Evolutionary conservation across 2,329 filamentous ascomycete genomes (phyloP).

Genomic region (Leptographium galeiforme): DNA sequence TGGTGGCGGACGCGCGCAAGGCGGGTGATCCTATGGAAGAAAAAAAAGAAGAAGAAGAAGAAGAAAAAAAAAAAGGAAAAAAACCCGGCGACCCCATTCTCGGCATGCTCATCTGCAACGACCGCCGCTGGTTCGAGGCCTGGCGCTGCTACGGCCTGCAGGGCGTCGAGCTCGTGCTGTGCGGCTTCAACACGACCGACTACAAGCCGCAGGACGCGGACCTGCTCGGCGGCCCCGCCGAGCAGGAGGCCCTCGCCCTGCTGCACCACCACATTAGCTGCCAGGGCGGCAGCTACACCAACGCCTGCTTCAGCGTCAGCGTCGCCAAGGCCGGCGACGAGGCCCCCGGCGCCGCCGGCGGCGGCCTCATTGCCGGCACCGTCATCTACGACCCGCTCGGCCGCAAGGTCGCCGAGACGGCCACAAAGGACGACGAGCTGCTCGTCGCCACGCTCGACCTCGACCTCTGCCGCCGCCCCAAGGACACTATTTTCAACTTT

Average conservation of each 20-base stretch:
- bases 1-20: slow-evolving; percentile 25
- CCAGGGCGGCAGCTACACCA: slow-evolving; percentile 36
- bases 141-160: slow-evolving; percentile 37
- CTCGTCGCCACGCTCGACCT: slow-evolving; percentile 37
- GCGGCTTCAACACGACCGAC: slow-evolving; percentile 34
- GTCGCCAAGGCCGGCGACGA: slow-evolving; percentile 34
- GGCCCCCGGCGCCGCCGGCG: slow-evolving; percentile 23
- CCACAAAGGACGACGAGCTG: slow-evolving; percentile 33
- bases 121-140: slow-evolving; percentile 36
- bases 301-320: slow-evolving; percentile 34
- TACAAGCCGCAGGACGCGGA: slow-evolving; percentile 27
- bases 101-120: slow-evolving; percentile 41
- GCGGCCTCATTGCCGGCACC: slow-evolving; percentile 31
- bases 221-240: slow-evolving; percentile 15
- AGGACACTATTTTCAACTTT: slow-evolving; percentile 33
- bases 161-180: slow-evolving; percentile 28
- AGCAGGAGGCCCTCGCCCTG: slow-evolving; percentile 30
- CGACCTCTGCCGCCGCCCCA: slow-evolving; percentile 30
- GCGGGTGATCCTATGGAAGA: slow-evolving; percentile 11
- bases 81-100: slow-evolving; percentile 32
- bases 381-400: slow-evolving; percentile 34
- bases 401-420: slow-evolving; percentile 34
- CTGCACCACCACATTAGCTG: slow-evolving; percentile 36
- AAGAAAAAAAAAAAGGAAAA: background rate
- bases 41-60: background rate